phyloP scores from a whole-genome alignment of 768 basidiomycete species.

The Pulveroboletus sp. region DNA sequence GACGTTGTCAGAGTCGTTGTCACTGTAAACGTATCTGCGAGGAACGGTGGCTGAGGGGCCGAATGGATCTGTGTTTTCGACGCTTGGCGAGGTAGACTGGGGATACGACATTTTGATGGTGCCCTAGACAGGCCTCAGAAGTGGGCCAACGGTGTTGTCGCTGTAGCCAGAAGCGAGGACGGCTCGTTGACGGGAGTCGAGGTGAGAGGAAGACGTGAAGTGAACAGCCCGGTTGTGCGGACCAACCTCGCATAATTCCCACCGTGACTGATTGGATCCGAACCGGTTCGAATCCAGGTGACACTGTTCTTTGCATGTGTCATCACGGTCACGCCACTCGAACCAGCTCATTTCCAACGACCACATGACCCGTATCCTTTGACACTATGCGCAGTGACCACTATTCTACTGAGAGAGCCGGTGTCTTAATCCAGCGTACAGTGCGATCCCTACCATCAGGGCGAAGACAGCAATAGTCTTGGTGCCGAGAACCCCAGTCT shows the following conservation, averaged over 20 bases:
- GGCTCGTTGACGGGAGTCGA: background rate
- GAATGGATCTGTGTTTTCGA: conserved; percentile 68
- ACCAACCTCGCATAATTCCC: conserved; percentile 21
- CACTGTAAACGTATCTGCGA: conserved; percentile 54
- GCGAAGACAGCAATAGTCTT: conserved; percentile 40
- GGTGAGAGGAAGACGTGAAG: conserved; percentile 11
- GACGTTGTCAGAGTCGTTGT: conserved; percentile 69
- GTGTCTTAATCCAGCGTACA: conserved; percentile 42
- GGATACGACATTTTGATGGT: conserved; percentile 42
- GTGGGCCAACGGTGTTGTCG: conserved; percentile 18
- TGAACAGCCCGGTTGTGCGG: conserved; percentile 16
- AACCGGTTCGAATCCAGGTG: conserved; percentile 17
- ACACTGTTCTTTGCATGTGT: background rate
- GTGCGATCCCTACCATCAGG: conserved; percentile 36
- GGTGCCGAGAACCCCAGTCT: conserved; percentile 57
- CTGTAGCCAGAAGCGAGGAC: conserved; percentile 4
- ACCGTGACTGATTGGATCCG: conserved; percentile 18
- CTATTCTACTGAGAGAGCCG: conserved; percentile 22
- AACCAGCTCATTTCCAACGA: conserved; percentile 7
- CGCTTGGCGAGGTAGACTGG: conserved; percentile 52
- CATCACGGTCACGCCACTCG: background rate
- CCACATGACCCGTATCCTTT: background rate
- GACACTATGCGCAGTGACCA: too few relatives aligned
- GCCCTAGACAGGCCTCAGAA: conserved; percentile 11
- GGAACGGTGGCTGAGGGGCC: conserved; percentile 35